Base-by-base conservation (phyloP, 2,329 filamentous ascomycete species). In the Ophiostoma australiae region DNA sequence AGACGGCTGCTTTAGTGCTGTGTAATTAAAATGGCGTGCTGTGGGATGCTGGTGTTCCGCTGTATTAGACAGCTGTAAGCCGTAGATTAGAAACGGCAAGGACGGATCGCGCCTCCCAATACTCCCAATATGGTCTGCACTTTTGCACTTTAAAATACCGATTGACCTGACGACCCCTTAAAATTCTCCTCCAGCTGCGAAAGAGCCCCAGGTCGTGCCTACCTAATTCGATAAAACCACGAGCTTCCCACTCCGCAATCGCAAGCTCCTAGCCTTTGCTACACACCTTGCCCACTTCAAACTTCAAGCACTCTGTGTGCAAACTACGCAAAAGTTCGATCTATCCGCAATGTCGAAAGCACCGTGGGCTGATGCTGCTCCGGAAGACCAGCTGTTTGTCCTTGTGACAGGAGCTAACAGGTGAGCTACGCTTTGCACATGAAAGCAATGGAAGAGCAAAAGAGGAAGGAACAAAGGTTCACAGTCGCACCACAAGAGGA, bases 361-460 rank as follows among this genome's bases (percentile, higher is more conserved):
- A 3, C 80, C 80, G 10, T 81, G 80, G 80, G 78, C 79, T n/a
- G 72, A 70, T 8, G 75, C 76, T 17, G 74, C 78, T 1, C 72
- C 74, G 37, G 75, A 81, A 41, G 81, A 85, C 72, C 85, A 86
- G 76, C 80, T 84, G 67, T 88, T 87, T 77, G 87, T 92, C 10
- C 83, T 97, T 55, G 87, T 97, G 58, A 97, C 93, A 0, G 93
- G 93, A 70, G 91, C 92, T 48, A 97, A 96, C 80, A 94, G 92
- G 93, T 94, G 85, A 6, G 65, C 27, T 71, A 5, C 63, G 20
- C 61, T 37, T 8, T 2, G 8, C 61, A 63, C 27, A n/a, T 58
- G 52, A 58, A 13, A 31, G 4, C 15, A 48, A 15, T 6, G 17
- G 11, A 23, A 23, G 7, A 23, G 48, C 20, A 55, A 27, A 11